phyloP scores from a whole-genome alignment of 768 basidiomycete species.

The Boletus huronensis region DNA sequence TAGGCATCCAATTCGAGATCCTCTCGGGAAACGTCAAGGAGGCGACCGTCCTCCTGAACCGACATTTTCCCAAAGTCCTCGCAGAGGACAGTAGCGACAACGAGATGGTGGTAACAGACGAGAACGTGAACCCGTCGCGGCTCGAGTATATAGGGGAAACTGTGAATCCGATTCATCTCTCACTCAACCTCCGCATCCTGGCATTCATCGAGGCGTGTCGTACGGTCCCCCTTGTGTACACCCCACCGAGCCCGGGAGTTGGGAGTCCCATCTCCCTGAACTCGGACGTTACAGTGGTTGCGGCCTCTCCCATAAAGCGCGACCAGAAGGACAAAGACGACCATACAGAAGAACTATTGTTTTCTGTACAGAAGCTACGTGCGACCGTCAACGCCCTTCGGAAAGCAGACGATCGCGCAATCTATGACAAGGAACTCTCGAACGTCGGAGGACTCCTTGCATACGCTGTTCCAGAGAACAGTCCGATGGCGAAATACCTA shows the following conservation, averaged over 20 bases:
- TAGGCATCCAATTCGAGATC: conserved; percentile 69
- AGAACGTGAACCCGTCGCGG: conserved; percentile 29
- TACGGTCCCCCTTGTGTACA: conserved; percentile 57
- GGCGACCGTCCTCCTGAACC: conserved; percentile 62
- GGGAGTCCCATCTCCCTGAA: conserved; percentile 5
- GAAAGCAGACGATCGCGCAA: conserved; percentile 50
- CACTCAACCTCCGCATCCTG: conserved; percentile 82
- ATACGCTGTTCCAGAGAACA: conserved; percentile 77
- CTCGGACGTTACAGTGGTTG: conserved; percentile 6
- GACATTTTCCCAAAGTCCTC: conserved; percentile 75
- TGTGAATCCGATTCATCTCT: conserved; percentile 72
- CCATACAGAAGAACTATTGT: conserved; percentile 48
- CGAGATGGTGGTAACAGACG: conserved; percentile 20
- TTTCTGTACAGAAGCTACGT: conserved; percentile 64
- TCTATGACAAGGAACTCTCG: conserved; percentile 66
- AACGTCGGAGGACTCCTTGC: conserved; percentile 77
- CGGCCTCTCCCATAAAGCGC: conserved; percentile 7
- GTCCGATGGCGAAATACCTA: conserved; percentile 73
- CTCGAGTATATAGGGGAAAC: conserved; percentile 54
- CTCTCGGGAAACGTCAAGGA: conserved; percentile 73
- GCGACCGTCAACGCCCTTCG: conserved; percentile 55
- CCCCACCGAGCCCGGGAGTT: conserved; percentile 16
- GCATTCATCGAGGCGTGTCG: conserved; percentile 85
- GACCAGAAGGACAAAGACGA: conserved; percentile 34
- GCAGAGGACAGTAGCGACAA: conserved; percentile 18